Conservation (phyloP, 441 rosid species). For the Erodium texanum region DNA sequence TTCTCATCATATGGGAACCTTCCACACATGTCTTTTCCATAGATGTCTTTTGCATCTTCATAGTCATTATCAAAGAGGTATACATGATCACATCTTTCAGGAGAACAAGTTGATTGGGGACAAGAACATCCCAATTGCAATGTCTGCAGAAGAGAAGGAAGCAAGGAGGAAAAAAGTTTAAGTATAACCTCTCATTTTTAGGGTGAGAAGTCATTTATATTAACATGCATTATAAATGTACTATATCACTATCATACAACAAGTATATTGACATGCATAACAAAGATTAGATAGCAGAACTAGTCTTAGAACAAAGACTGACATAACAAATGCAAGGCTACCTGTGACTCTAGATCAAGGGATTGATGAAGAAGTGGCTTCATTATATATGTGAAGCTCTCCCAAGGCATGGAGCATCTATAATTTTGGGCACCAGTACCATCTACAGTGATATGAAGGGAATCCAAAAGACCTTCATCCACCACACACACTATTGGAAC, state of each 20-base stretch:
- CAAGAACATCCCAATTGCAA: slow-evolving; percentile 75
- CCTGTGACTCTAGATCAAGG: slow-evolving; percentile 49
- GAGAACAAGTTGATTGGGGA: slow-evolving; percentile 48
- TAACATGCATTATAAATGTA: background rate
- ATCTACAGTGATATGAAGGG: slow-evolving; percentile 24
- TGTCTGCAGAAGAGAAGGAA: slow-evolving; percentile 35
- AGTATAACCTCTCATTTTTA: slow-evolving; percentile 9
- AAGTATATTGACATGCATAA: background rate
- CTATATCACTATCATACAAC: background rate
- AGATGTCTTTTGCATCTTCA: slow-evolving; percentile 82
- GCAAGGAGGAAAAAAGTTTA: background rate
- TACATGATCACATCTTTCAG: slow-evolving; percentile 77
- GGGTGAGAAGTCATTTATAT: background rate
- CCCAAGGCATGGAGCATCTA: slow-evolving; percentile 61
- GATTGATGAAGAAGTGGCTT: slow-evolving; percentile 49
- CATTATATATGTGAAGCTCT: slow-evolving; percentile 58
- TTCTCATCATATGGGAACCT: slow-evolving; percentile 84
- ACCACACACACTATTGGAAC: slow-evolving; percentile 67
- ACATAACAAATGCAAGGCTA: slow-evolving; percentile 23
- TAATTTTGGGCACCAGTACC: slow-evolving; percentile 24
- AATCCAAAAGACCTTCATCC: slow-evolving; percentile 49
- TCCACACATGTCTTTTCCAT: slow-evolving; percentile 60
- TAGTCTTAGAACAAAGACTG: background rate
- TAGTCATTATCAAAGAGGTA: slow-evolving; percentile 88
- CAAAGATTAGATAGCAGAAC: background rate